Evolutionary conservation across 2,329 filamentous ascomycete species (phyloP), one percentile per base, ranked within the genome.

Genomic region (Botryotinia globosa): DNA sequence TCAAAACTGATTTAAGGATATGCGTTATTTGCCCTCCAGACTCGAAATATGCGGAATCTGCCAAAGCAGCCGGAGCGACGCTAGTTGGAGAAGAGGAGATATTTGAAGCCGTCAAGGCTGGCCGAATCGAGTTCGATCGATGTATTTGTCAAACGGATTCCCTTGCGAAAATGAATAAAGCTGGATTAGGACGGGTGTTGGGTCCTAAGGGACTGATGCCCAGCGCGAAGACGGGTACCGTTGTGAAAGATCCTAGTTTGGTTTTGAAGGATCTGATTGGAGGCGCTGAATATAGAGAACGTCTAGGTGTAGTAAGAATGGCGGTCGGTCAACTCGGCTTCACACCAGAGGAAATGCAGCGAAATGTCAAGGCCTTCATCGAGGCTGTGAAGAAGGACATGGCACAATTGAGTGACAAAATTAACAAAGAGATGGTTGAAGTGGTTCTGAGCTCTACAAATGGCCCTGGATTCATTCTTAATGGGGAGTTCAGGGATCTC

Each of bases 201-300:
- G 96, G 96, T 79, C 96, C 97, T 63, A 91, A 89, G 82, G 94
- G 94, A 4, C 83, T 99, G 80, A 98, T 99, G 96, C 96, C 96
- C 9, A 97, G 89, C 81, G 84, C 88, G 74, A 97, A 97, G 86
- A 89, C 89, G 75, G 94, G 94, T 76, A 98, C 96, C 0, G 92
- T 99, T 72, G 94, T 97, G 37, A 91, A 88, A 80, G 92, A 97
- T 80, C 88, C 97, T 25, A 87, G 87, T 71, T 82, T 85, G n/a
- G 87, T 90, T 48, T 92, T 99, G 79, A 89, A 88, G 78, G 93
- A 95, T 77, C 90, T 97, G 83, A 89, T 94, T 22, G 94, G 95
- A 74, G 93, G 91, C 71, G 92, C 91, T 70, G 90, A 94, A 77
- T 99, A 97, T 84, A 90, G 94, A 80, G 96, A 99, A 85, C 88